These are phyloP conservation scores for Fusarium liriodendri DNA, from an alignment of 2,329 filamentous ascomycete species.

Conservation along the genomic window DNA sequence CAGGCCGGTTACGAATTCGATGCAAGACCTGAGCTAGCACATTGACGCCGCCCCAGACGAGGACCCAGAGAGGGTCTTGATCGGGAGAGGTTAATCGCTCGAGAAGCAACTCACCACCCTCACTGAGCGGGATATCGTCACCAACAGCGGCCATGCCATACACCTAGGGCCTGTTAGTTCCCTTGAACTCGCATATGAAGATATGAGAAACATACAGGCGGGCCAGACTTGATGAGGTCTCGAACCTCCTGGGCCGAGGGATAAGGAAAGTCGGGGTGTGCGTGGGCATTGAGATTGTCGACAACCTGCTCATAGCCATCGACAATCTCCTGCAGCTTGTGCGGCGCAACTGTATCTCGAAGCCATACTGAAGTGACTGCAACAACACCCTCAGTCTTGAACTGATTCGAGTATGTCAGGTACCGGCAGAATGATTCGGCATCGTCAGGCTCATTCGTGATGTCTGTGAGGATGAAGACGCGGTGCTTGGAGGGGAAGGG, in stretches of 20 bases:
- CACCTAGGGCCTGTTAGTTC: conserved; percentile 17
- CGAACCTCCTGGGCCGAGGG: conserved; percentile 50
- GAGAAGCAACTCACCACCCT: conserved; percentile 57
- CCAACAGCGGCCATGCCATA: conserved; percentile 39
- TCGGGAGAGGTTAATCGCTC: conserved; percentile 34
- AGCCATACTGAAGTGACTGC: conserved; percentile 59
- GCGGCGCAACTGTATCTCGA: conserved; percentile 50
- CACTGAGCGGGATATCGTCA: conserved; percentile 37
- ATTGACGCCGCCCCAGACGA: conserved; percentile 65
- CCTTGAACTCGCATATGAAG: rapidly evolving
- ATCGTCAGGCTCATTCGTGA: conserved; percentile 60
- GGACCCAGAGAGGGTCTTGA: conserved; percentile 59
- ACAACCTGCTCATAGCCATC: conserved; percentile 56
- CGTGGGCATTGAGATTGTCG: conserved; percentile 60
- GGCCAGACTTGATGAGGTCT: conserved; percentile 49
- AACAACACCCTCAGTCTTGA: conserved; percentile 56
- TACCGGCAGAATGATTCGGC: conserved; percentile 57
- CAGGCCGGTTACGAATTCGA: conserved; percentile 38
- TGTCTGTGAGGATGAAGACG: conserved; percentile 58
- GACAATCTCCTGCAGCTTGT: conserved; percentile 51
- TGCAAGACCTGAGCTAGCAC: conserved; percentile 60
- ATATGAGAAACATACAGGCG: conserved; percentile 11
- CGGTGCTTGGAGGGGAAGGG: conserved; percentile 44
- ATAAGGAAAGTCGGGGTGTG: conserved; percentile 55
- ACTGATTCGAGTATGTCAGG: conserved; percentile 58